Conservation (phyloP, 495 filamentous ascomycete species). For the Apiosordaria backusii region DNA sequence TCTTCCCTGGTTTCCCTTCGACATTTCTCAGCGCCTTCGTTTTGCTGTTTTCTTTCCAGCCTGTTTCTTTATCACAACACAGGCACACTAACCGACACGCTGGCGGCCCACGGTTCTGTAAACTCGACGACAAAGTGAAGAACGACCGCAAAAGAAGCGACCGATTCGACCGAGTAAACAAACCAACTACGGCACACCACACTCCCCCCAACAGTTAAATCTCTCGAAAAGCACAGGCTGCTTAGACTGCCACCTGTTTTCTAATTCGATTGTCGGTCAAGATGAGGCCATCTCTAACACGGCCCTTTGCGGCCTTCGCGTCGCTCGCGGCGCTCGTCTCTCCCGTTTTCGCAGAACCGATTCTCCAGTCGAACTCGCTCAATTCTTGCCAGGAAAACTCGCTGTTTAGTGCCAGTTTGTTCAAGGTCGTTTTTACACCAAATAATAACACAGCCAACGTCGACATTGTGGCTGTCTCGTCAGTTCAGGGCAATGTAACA, state of each 20-base stretch:
- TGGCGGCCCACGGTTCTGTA: neutral
- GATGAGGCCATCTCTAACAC: conserved; percentile 38
- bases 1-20: conserved; percentile 7
- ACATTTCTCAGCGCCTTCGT: conserved; percentile 5
- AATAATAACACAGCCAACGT: conserved; percentile 68
- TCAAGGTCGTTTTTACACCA: conserved; percentile 77
- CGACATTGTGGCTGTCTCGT: conserved; percentile 77
- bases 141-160: conserved; percentile 4
- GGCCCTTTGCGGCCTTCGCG: conserved; percentile 36
- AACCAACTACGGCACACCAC: conserved; percentile 3
- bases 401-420: conserved; percentile 75
- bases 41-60: conserved; percentile 4
- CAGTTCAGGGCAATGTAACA: conserved; percentile 76
- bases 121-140: neutral
- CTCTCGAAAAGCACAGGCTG: neutral
- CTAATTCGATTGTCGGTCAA: conserved; percentile 2
- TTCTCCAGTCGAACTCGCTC: conserved; percentile 68
- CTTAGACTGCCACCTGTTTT: neutral
- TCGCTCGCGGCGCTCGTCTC: conserved; percentile 32
- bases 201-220: neutral
- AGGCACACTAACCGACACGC: neutral
- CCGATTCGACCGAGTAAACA: neutral
- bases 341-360: conserved; percentile 29
- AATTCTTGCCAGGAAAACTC: conserved; percentile 75
- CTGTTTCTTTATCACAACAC: neutral